Base-by-base conservation (phyloP, 2,329 filamentous ascomycete genomes). In the Trichoderma brevicompactum region DNA sequence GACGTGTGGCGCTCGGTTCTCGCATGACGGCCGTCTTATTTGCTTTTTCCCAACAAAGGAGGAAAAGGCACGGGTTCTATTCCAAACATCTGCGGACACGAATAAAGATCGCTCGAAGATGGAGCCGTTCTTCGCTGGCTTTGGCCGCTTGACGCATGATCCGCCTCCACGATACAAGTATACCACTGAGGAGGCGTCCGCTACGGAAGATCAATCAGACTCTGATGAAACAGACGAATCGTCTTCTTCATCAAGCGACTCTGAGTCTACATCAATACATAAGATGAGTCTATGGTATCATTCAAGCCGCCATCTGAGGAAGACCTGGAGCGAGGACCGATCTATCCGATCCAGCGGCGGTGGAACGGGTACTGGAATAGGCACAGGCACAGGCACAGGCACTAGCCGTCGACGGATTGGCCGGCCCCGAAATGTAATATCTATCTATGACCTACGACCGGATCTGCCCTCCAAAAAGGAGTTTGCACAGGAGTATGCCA, bases 401-500 rank as follows among this genome's bases (percentile, higher is more conserved):
- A 81, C 79, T 1, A 84, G 83, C 67, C 81, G 82, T 44, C 80
- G 82, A 40, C 79, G 82, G 34, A 71, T 77, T 15, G 77, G 76
- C 34, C 80, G 79, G 64, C 81, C 85, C 6, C 90, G 89, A 70
- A 93, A 94, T 68, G 81, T 91, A 23, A 79, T 98, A 19, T 87
- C 87, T 1, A 87, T 97, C 44, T 84, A 94, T 72, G 84, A 92
- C 68, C 75, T 96, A 32, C 85, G 86, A 9, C 80, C 85, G 54
- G 76, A 92, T 12, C 79, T 97, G n/a, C 94, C 94, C 0, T 90
- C 92, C 2, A 95, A 93, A 75, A 84, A 84, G 66, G 83, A 87
- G 63, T 84, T 97, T 67, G 95, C 93, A 2, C 81, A 87, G 65
- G 86, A 91, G 69, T 99, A 98, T 76, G 85, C 85, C 28, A 90